Base-by-base conservation (phyloP, 176 grass and related monocot species). In the Aegilops tauschii region DNA sequence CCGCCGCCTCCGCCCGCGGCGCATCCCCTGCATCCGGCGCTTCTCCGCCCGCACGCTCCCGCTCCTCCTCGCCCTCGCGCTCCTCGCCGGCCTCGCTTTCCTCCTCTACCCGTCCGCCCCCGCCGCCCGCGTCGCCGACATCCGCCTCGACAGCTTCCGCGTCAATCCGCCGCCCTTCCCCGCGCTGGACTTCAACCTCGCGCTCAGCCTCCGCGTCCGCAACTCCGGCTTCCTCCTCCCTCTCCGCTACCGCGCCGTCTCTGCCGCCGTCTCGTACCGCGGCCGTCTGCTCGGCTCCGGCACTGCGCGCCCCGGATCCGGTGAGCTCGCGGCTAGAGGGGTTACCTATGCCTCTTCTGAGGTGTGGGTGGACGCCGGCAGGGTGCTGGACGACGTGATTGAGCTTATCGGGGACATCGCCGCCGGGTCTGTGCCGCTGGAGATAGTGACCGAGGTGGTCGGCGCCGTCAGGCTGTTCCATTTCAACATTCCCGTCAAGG, bases 401-500 rank as follows among this genome's bases (percentile, higher is more conserved):
- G 81, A 91, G n/a, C 81, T 91, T 1, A 91, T 91, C 3, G 89
- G 36, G 29, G 89, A 91, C 76, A 17, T 91, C 5, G 85, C 76
- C 11, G 69, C 76, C 0, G 89, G 89, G 16, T 84, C 85, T 2
- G 85, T 91, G 58, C 89, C 89, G 47, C 76, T 91, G 76, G 89
- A 91, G 36, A 87, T 87, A 59, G 81, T 91, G 4, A 87, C 89
- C 5, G 85, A 91, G 85, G 85, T 91, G 0, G 69, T 87, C 3
- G 89, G 89, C 61, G 13, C 36, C 0, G 23, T 91, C 69, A 80
- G 23, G 36, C 13, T 87, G 47, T 87, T 91, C 61, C 76, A 61
- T 30, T 69, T 81, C 69, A 7, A 81, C 61, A 91, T 91, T 10
- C 85, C 89, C 9, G 85, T 91, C 17, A 91, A 91, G 89, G 89